A percentile compares a stretch with the other conserved stretches of the same genome.
These are phyloP conservation scores for Fusarium decemcellulare DNA, from an alignment of 2,329 filamentous ascomycete genomes.

Conservation along the genomic window DNA sequence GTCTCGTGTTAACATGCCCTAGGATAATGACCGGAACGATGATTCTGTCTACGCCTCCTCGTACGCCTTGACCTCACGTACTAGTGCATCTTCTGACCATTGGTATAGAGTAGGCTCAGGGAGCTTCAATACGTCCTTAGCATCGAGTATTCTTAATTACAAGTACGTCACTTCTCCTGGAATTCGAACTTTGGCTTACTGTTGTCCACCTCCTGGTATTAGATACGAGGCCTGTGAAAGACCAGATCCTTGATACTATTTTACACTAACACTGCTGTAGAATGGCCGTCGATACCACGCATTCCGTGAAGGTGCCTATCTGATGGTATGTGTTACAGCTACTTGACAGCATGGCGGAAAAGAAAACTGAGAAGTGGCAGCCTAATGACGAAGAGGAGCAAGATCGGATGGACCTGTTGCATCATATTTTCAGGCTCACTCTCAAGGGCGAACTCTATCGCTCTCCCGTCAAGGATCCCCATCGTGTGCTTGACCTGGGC, in stretches of 20 bases:
- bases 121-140: conserved; percentile 8
- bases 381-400: conserved; percentile 48
- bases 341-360: neutral
- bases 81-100: neutral
- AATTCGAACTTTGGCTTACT: neutral
- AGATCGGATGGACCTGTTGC: conserved; percentile 14
- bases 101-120: conserved; percentile 2
- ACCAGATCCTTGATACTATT: neutral
- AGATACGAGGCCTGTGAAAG: conserved; percentile 1
- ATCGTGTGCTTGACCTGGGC: conserved; percentile 10
- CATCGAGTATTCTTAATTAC: conserved; percentile 14
- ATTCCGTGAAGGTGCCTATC: conserved; percentile 9
- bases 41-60: conserved; percentile 4
- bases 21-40: neutral
- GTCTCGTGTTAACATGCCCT: neutral
- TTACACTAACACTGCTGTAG: neutral
- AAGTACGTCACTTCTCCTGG: neutral
- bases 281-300: conserved; percentile 14
- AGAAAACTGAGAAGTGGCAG: neutral
- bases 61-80: neutral
- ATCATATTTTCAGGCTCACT: conserved; percentile 4
- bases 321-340: conserved; percentile 7
- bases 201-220: neutral
- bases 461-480: conserved; percentile 3
- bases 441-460: conserved; percentile 5